Evolutionary conservation across 202 grass and related monocot species (phyloP).

Genomic region (Zizania palustris): DNA sequence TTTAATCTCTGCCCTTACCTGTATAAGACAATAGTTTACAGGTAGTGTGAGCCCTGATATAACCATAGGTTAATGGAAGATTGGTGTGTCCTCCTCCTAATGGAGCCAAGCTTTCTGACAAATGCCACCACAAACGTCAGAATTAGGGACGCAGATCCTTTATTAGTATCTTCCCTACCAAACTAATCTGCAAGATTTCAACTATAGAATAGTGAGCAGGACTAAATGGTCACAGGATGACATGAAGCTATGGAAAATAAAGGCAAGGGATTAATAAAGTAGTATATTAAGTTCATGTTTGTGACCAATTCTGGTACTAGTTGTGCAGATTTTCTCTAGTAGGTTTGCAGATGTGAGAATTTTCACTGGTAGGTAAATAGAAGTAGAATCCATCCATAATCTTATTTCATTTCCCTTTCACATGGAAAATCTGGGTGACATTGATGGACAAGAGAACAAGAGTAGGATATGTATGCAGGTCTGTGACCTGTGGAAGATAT

Average conservation of each 20-base stretch:
- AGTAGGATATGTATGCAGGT: conserved; percentile 34
- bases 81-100: conserved; percentile 34
- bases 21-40: conserved; percentile 28
- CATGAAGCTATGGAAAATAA: conserved; percentile 16
- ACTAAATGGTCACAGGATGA: conserved; percentile 29
- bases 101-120: conserved; percentile 49
- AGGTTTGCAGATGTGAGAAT: conserved; percentile 39
- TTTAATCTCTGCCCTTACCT: neutral
- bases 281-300: conserved; percentile 25
- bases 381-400: conserved; percentile 37
- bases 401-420: conserved; percentile 19
- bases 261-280: neutral
- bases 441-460: conserved; percentile 35
- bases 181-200: conserved; percentile 43
- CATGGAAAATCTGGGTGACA: conserved; percentile 37
- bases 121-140: conserved; percentile 57
- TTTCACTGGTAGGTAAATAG: conserved; percentile 33
- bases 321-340: conserved; percentile 36
- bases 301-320: conserved; percentile 35
- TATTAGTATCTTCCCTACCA: conserved; percentile 11
- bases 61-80: conserved; percentile 41
- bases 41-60: conserved; percentile 32
- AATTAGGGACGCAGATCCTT: neutral
- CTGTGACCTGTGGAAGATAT: conserved; percentile 17
- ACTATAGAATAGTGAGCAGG: conserved; percentile 29